These are phyloP conservation scores for Austropuccinia psidii DNA, from an alignment of 1,284 basidiomycete genomes.

Conservation along the genomic window DNA sequence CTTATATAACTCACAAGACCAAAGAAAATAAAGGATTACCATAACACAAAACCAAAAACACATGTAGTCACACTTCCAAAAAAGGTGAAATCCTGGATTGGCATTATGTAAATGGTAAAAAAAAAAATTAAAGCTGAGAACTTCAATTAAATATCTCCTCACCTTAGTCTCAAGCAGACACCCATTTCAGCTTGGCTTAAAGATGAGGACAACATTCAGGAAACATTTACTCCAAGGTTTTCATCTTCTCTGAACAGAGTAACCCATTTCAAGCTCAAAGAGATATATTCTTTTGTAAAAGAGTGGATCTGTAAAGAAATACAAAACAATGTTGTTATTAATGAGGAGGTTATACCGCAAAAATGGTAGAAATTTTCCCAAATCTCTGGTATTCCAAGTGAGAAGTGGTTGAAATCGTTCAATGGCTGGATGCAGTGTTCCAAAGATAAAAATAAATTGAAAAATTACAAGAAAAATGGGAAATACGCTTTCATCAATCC, in stretches of 20 bases:
- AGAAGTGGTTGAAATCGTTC: conserved; percentile 2
- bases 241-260: neutral
- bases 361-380: conserved; percentile 22
- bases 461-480: too few species aligned
- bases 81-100: conserved; percentile 27
- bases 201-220: neutral
- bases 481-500: too few species aligned
- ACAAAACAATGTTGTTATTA: too few species aligned
- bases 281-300: neutral
- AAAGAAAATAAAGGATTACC: too few species aligned
- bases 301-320: neutral
- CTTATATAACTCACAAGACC: too few species aligned
- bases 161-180: conserved; percentile 18
- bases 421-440: conserved; percentile 5
- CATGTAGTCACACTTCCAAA: too few species aligned
- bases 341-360: too few species aligned
- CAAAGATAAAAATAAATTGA: neutral
- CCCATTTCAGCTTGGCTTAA: conserved; percentile 21
- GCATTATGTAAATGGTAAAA: conserved; percentile 16
- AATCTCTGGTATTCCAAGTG: neutral
- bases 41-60: too few species aligned
- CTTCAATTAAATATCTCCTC: neutral
- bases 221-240: neutral
- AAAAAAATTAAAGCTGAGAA: conserved; percentile 1
- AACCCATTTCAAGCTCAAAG: neutral